Base-by-base conservation (phyloP, 495 filamentous ascomycete species). In the Bombardia bombarda region DNA sequence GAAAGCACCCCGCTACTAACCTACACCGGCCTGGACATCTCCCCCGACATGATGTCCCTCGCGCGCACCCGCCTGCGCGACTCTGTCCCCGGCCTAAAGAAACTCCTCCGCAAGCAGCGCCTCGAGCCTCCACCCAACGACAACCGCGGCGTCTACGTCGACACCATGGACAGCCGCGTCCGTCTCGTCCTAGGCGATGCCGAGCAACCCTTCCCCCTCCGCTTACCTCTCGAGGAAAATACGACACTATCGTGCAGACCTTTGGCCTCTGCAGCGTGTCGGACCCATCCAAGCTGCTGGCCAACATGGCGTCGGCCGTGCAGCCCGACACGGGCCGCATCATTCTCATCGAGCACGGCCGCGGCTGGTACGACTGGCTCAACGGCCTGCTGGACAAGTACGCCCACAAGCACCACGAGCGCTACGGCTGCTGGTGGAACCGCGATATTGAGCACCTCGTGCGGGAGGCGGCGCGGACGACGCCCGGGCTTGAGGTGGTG, bases 341-440 rank as follows among this genome's bases (percentile, higher is more conserved):
- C 48, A 49, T 95, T 46, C 68, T 99, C 46, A 69, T 99, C 2
- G 92, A 99, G 71, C 92, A 99, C 69, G 93, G 92, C 7, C 75
- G 84, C 40, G 86, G 84, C 31, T 62, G 79, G 49, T 90, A 78
- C 50, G 70, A 72, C 28, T 87, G 85, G 78, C 47, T 96, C 40
- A 95, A 99, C 68, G 61, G 63, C 2, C 55, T 85, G 12, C 60
- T 99, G 53, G 92, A 98, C 65, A 74, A 77, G 46, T 63, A 79
- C 47, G 93, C 93, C 3, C 68, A 77, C 16, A 68, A 67, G 24
- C 92, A 97, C 73, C 90, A 89, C 32, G 72, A 79, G 45, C 73
- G 77, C 38, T 87, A 88, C 72, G 92, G 93, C 7, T 98, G 92
- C 67, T 97, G 90, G 90, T 94, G 86, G 82, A 98, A 98, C 64